Evolutionary conservation across 495 filamentous ascomycete species (phyloP).

Genomic region (Rhizodiscina lignyota): DNA sequence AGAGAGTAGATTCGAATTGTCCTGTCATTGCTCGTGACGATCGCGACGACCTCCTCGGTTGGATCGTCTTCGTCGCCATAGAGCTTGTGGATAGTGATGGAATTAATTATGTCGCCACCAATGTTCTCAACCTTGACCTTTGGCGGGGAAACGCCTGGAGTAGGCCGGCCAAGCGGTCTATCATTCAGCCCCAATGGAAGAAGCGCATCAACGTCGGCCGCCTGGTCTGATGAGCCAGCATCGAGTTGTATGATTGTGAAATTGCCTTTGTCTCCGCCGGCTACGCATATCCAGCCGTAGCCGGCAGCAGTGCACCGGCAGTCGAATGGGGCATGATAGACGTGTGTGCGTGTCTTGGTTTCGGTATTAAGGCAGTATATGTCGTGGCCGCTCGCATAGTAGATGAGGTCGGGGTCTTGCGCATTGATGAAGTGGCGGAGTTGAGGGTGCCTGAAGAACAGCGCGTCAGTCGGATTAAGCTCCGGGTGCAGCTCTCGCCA

Average conservation of each 20-base stretch:
- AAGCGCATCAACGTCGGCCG: conserved; percentile 41
- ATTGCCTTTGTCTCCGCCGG: conserved; percentile 64
- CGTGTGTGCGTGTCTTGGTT: conserved; percentile 52
- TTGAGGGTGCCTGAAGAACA: conserved; percentile 59
- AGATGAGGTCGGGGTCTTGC: conserved; percentile 56
- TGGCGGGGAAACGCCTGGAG: conserved; percentile 13
- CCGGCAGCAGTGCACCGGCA: conserved; percentile 71
- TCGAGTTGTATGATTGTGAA: conserved; percentile 62
- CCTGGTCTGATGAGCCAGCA: conserved; percentile 20
- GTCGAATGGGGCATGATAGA: conserved; percentile 65
- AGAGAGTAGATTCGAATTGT: conserved; percentile 68
- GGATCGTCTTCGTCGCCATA: conserved; percentile 15
- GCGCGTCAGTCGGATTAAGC: conserved; percentile 12
- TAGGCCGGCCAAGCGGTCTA: conserved; percentile 8
- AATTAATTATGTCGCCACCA: conserved; percentile 43
- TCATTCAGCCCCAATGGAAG: conserved; percentile 37
- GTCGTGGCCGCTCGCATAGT: conserved; percentile 60
- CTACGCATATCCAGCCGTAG: conserved; percentile 78
- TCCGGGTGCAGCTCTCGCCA: too few relatives aligned
- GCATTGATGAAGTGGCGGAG: conserved; percentile 80
- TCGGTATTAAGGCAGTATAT: conserved; percentile 50
- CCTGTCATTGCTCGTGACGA: conserved; percentile 81
- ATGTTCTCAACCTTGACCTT: conserved; percentile 21
- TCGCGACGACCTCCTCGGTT: conserved; percentile 37
- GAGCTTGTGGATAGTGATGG: conserved; percentile 45